Base-by-base conservation (phyloP, 2,329 filamentous ascomycete species). In the Aschersonia sp. region DNA sequence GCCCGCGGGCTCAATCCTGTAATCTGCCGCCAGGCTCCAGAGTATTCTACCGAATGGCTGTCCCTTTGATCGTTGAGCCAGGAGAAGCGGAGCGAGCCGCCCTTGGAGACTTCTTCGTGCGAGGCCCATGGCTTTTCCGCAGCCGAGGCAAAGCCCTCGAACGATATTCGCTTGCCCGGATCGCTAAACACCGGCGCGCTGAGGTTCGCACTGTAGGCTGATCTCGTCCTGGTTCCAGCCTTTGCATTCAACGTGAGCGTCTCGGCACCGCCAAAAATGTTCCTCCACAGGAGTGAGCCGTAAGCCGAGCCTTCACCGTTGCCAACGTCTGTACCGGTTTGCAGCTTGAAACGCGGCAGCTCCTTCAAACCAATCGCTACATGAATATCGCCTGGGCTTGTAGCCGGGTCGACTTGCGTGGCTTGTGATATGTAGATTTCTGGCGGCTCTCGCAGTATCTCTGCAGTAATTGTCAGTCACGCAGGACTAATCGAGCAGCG, bases 221-320 rank as follows among this genome's bases (percentile, higher is more conserved):
- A 95, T 44, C 88, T 76, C 31, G 92, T 97, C 43, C 92, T 78
- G 6, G 90, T 97, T 49, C 92, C 92, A 30, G 89, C 70, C 33
- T 87, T 89, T 45, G 87, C 89, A 58, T 95, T 90, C 50, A 94
- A 70, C 46, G 86, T 87, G 52, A 98, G 68, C 49, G 84, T 85
- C 69, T 98, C 92, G 30, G 89, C 92, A 40, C 92, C 92, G 46
- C 92, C 92, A 61, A 98, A 87, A 50, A 98, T 76, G 66, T 98
- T 98, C 55, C 92, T 82, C 71, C 88, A 82, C 46, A 90, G 74
- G 43, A 88, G 75, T 55, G 92, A 90, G 54, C 86, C 83, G 60
- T 94, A 97, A 4, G 89, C 90, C 6, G 89, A 94, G 37, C 90
- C 92, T 65, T 98, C 92, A 29, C 87, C 81, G 60, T 94, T 94